phyloP scores from a whole-genome alignment of 805 yeast genomes.

The Wickerhamiella allomyrinae region DNA sequence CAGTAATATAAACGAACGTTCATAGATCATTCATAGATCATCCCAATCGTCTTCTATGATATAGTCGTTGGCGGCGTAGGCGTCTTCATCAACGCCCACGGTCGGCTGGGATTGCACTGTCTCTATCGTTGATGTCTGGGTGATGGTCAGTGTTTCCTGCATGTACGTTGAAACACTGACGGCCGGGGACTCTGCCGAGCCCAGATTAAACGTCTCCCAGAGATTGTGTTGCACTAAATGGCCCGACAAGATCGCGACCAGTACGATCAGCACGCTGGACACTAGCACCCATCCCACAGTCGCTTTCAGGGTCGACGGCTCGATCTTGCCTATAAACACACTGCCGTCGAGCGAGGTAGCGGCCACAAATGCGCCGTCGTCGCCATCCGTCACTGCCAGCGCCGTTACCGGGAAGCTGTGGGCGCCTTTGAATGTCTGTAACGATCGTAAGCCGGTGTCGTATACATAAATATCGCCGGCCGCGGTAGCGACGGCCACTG shows the following conservation, averaged over 20 bases:
- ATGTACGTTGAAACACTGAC: not conserved
- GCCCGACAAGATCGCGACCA: slow-evolving; percentile 5
- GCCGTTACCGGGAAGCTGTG: slow-evolving; percentile 17
- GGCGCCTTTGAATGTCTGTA: slow-evolving; percentile 3
- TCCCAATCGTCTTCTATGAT: not conserved
- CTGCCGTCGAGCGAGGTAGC: slow-evolving; percentile 16
- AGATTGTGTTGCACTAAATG: not conserved
- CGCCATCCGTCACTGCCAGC: slow-evolving; percentile 9
- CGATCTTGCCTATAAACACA: slow-evolving; percentile 5
- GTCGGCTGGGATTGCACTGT: slow-evolving; percentile 3
- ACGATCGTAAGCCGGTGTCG: slow-evolving; percentile 1
- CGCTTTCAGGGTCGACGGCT: not conserved
- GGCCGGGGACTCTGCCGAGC: not conserved
- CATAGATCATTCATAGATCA: not conserved
- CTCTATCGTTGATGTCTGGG: slow-evolving; percentile 5
- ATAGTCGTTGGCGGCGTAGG: not conserved
- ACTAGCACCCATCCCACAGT: slow-evolving; percentile 12
- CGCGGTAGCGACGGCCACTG: slow-evolving; percentile 14
- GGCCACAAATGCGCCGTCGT: not conserved
- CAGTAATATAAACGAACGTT: too few species aligned
- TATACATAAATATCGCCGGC: slow-evolving; percentile 15
- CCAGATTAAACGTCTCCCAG: not conserved
- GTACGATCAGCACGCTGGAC: slow-evolving; percentile 8
- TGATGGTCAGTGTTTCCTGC: not conserved
- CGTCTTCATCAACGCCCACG: not conserved